Evolutionary conservation across 192 early-diverging fungal species (phyloP).

Genomic region (Dissophora ornata): DNA sequence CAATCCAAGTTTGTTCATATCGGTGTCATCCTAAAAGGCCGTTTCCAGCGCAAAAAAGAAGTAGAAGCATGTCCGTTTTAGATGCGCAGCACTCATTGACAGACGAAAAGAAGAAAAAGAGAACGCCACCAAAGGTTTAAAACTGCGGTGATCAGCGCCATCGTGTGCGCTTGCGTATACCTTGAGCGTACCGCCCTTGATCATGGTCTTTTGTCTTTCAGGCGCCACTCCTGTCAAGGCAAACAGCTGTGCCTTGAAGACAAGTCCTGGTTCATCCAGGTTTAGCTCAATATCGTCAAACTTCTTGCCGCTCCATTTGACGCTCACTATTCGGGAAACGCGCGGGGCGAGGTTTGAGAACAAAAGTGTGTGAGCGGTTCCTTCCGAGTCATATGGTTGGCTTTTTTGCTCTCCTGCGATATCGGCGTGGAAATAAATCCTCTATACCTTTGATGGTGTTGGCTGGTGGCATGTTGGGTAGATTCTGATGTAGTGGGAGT

Average conservation of each 20-base stretch:
- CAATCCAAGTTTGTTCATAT: conserved; percentile 76
- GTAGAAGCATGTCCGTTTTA: too few relatives aligned
- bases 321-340: conserved; percentile 64
- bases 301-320: conserved; percentile 95
- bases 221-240: conserved; percentile 92
- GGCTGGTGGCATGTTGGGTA: conserved; percentile 35
- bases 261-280: conserved; percentile 73
- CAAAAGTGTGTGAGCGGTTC: too few relatives aligned
- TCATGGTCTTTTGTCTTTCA: conserved; percentile 93
- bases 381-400: too few relatives aligned
- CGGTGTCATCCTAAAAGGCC: conserved; percentile 75
- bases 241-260: conserved; percentile 91
- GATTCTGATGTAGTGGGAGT: not conserved
- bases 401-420: too few relatives aligned
- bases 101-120: too few relatives aligned
- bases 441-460: conserved; percentile 53
- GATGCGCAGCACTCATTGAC: too few relatives aligned
- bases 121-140: too few relatives aligned
- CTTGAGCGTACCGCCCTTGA: conserved; percentile 94
- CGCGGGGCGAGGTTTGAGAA: too few relatives aligned
- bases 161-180: conserved; percentile 53
- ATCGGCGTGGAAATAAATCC: too few relatives aligned
- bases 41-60: not conserved
- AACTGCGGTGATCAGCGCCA: too few relatives aligned
- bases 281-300: conserved; percentile 83